Base-by-base conservation (phyloP, 805 yeast genomes). In the Candida lessepsii region DNA sequence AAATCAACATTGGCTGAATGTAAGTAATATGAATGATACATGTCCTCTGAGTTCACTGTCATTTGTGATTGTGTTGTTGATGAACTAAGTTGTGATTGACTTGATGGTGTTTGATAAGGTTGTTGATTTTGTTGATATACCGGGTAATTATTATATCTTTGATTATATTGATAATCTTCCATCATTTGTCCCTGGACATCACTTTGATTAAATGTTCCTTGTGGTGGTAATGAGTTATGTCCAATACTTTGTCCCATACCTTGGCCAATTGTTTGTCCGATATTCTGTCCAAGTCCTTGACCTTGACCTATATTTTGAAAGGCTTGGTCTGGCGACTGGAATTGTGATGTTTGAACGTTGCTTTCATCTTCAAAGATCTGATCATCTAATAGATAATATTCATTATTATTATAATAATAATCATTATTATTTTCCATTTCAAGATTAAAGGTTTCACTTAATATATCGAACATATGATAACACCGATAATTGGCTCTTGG, bases 401-500 rank as follows among this genome's bases (percentile, higher is more conserved):
- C 34, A 18, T 36, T 33, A 20, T 32, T 24, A 16, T 29, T 25
- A 28, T 44, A 44, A 30, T 45, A 40, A 30, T 39, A 39, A 26
- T 46, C 39, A 37, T 40, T 38, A 35, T 42, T 46, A 26, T 46
- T 39, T 29, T 39, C 39, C 35, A 42, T 44, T 28, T 37, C 29
- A 37, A 37, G 45, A 21, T 33, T 46, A 20, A 46, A n/a, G 4
- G 43, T 46, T n/a, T 46, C 49, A 37, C 46, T 46, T 16, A 44
- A 34, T 27, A 42, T 39, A 40, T 46, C 42, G 32, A 46, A 46
- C 49, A 46, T 46, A 32, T 17, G 35, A 4, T 32, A 32, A n/a
- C 29, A 8, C 27, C 35, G 21, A 20, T 18, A 29, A n/a, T 4
- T n/a, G 29, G 15, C n/a, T n/a, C n/a, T n/a, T n/a, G n/a, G n/a